phyloP scores from a whole-genome alignment of 352 stramenopile genomes.

The Pythium aristosporum region DNA sequence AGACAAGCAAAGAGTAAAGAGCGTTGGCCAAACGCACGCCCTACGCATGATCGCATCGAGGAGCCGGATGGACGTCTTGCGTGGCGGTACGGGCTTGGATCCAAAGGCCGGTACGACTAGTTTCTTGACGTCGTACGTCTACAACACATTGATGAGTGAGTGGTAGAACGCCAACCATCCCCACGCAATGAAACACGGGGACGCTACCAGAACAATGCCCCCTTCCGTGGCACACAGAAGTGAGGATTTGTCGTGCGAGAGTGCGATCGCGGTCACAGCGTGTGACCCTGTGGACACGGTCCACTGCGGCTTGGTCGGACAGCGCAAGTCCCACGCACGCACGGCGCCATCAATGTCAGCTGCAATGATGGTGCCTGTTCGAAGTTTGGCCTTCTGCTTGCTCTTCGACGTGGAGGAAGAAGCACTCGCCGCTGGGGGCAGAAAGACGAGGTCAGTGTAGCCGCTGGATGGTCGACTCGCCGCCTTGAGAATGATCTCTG shows the following conservation, averaged over 20 bases:
- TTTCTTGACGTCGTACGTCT: conserved; percentile 70
- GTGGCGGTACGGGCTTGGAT: conserved; percentile 56
- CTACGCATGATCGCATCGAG: conserved; percentile 54
- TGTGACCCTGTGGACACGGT: conserved; percentile 48
- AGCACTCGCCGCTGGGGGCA: conserved; percentile 9
- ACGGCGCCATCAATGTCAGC: conserved; percentile 63
- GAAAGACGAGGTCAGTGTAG: conserved; percentile 78
- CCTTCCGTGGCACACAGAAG: conserved; percentile 63
- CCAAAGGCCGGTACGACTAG: conserved; percentile 64
- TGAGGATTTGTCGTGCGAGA: conserved; percentile 46
- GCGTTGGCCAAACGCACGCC: not conserved
- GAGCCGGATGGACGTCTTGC: conserved; percentile 40
- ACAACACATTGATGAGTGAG: not conserved
- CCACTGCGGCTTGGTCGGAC: conserved; percentile 50
- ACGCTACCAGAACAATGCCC: conserved; percentile 52
- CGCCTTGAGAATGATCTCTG: conserved; percentile 58
- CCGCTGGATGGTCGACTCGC: conserved; percentile 67
- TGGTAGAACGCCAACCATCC: not conserved
- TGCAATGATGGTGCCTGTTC: conserved; percentile 40
- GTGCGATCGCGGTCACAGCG: conserved; percentile 46
- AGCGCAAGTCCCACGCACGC: conserved; percentile 67
- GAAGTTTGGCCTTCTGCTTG: conserved; percentile 12
- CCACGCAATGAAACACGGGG: not conserved
- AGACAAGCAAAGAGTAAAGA: not conserved
- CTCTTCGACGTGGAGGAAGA: no score